phyloP scores from a whole-genome alignment of 1,139 yeast genomes.

The Nakaseomyces delphensis region DNA sequence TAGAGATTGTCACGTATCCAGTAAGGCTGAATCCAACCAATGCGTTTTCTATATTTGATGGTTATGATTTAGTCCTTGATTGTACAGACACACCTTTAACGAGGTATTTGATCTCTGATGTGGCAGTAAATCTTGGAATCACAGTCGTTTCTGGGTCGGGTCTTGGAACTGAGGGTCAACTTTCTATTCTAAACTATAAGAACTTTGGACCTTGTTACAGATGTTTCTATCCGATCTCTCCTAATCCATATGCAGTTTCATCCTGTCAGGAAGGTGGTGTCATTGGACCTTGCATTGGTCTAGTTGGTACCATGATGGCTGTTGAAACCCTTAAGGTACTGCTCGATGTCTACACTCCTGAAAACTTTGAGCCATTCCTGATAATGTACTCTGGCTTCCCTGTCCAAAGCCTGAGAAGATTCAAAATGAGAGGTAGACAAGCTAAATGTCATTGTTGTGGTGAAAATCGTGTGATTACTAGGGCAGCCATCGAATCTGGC shows the following conservation, averaged over 20 bases:
- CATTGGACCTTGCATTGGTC: slow-evolving; percentile 88
- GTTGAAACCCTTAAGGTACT: slow-evolving; percentile 73
- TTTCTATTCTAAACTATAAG: slow-evolving; percentile 63
- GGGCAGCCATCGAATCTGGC: slow-evolving; percentile 38
- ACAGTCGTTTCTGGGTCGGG: slow-evolving; percentile 92
- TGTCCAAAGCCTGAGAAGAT: slow-evolving; percentile 56
- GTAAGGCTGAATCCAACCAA: slow-evolving; percentile 46
- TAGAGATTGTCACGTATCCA: slow-evolving; percentile 45
- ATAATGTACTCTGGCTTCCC: slow-evolving; percentile 68
- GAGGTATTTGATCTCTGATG: slow-evolving; percentile 81
- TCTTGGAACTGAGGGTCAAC: slow-evolving; percentile 82
- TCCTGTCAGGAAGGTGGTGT: slow-evolving; percentile 95
- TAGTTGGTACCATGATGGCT: slow-evolving; percentile 85
- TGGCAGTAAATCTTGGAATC: slow-evolving; percentile 56
- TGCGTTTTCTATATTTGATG: slow-evolving; percentile 52
- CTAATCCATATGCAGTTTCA: slow-evolving; percentile 72
- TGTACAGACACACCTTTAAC: slow-evolving; percentile 93
- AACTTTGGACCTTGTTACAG: slow-evolving; percentile 83
- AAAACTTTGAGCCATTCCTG: slow-evolving; percentile 58
- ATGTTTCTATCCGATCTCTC: slow-evolving; percentile 86
- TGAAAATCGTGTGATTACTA: slow-evolving; percentile 38
- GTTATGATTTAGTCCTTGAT: slow-evolving; percentile 72
- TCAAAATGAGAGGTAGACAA: slow-evolving; percentile 72
- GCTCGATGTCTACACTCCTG: slow-evolving; percentile 45
- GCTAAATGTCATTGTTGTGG: slow-evolving; percentile 61